Evolutionary conservation across 1,284 basidiomycete genomes (phyloP), one percentile per base, ranked within the genome.

Genomic region (Cystobasidiaceae sp.): DNA sequence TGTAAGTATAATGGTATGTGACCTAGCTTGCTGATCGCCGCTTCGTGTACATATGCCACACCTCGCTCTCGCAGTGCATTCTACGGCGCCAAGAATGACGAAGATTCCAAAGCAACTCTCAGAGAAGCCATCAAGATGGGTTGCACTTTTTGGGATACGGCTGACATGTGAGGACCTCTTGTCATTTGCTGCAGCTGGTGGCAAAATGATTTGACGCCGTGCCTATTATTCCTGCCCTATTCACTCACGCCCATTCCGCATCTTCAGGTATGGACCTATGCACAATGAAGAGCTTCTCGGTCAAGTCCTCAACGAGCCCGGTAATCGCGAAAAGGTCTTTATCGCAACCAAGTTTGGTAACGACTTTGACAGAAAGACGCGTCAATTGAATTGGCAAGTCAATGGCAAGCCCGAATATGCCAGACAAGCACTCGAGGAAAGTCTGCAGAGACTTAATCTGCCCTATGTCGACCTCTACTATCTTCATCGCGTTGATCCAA

Each of bases 391-490:
- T 41, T 50, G 66, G 8, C 34, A 69, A 33, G 65, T 70, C 60
- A 66, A 67, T 30, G 44, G 55, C 17, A 56, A 58, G 58, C 43
- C 43, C 13, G 62, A 56, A 3, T 65, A 65, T 27, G 62, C 51
- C 28, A 56, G 44, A 17, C 32, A 30, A 0, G 28, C 54, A 0
- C 39, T 46, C 8, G 62, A 65, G n/a, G 62, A 56, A 13, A 48
- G 44, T 19, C 34, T 65, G 19, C 23, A 57, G 30, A 37, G 62
- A 21, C 28, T 65, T n/a, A 51, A 51, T 33, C 17, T 65, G 1
- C 43, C 43, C 13, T 46, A 34, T n/a, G 39, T 65, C 45, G 78
- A 79, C 67, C 70, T 79, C 23, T 79, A 77, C 72, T 80, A 80
- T 67, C 70, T 76, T 8, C 78, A 80, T 67, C 73, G 79, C 15